Evolutionary conservation across 106 monocot species (phyloP), one percentile per base, ranked within the genome.

Genomic region (Triglochin maritima): DNA sequence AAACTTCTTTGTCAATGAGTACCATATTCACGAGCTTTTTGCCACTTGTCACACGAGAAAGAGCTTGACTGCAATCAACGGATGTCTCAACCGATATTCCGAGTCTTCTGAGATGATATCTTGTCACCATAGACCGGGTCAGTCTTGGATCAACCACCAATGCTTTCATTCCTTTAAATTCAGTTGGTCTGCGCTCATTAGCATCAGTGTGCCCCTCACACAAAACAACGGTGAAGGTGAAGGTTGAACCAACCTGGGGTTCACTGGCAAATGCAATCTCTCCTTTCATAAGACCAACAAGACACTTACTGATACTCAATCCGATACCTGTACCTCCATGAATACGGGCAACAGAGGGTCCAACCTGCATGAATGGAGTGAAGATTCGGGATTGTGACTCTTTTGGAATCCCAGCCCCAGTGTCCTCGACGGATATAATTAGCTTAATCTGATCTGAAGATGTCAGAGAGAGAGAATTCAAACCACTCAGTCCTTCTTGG

Each of bases 301-400:
- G 84, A 59, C 98, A 92, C 73, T 99, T 99, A 17, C 98, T 89
- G 57, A 99, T 99, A 77, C 92, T 99, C 42, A 92, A 70, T 5
- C 98, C 98, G 69, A 99, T 99, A 43, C 92, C 98, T 45, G 98
- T 99, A 42, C 98, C 98, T 9, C 92, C 92, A 72, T 99, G 98
- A 59, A 99, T 92, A 10, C 98, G 85, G 5, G 91, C 78, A 71
- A 89, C 75, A 9, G 98, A 99, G 11, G 98, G 98, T n/a, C 84
- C 77, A n/a, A 89, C 88, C 61, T 99, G 98, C 98, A 99, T 99
- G 72, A 99, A 99, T 1, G 92, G 98, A 4, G 92, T 92, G 76
- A 99, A 99, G n/a, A 99, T 86, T 55, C 81, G 81, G 49, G 92
- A 89, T 50, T 99, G 91, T 7, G 98, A 82, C 81, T 99, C 98